Evolutionary conservation across 352 stramenopile species (phyloP).

Genomic region (Pythium phragmiticola): DNA sequence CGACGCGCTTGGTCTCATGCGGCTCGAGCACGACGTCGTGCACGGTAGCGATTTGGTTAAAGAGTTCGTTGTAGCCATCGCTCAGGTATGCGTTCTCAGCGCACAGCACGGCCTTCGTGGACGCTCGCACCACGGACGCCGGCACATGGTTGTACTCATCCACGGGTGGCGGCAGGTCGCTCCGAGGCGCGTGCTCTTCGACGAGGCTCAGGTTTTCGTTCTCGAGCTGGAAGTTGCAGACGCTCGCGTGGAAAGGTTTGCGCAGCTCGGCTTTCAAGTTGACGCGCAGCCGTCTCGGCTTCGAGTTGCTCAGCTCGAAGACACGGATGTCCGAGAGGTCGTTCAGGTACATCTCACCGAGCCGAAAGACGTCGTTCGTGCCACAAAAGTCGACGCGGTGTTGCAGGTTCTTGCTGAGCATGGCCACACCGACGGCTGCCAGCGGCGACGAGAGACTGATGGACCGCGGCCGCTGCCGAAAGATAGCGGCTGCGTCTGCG

Average conservation of each 20-base stretch:
- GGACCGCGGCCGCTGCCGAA: constrained; percentile 20
- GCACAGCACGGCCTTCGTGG: constrained; percentile 62
- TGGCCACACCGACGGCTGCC: constrained; percentile 41
- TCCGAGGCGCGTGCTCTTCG: constrained; percentile 24
- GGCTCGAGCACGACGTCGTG: constrained; percentile 61
- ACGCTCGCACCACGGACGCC: constrained; percentile 66
- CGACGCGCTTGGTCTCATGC: constrained; percentile 64
- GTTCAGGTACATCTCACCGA: constrained; percentile 87
- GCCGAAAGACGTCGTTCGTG: constrained; percentile 53
- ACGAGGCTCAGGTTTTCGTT: constrained; percentile 84
- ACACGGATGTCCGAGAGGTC: constrained; percentile 83
- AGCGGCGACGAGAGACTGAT: constrained; percentile 30
- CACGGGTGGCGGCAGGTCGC: constrained; percentile 9
- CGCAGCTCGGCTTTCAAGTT: constrained; percentile 71
- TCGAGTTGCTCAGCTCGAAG: constrained; percentile 77
- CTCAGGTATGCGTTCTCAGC: constrained; percentile 81
- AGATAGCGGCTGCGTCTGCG: not conserved
- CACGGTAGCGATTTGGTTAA: constrained; percentile 82
- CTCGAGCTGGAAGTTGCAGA: constrained; percentile 84
- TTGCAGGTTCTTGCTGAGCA: constrained; percentile 67
- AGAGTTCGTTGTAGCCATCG: constrained; percentile 89
- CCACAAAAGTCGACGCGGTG: constrained; percentile 48
- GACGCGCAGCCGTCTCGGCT: constrained; percentile 48
- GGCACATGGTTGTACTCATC: constrained; percentile 81
- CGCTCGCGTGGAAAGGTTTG: constrained; percentile 76